Conservation (phyloP, 2,329 filamentous ascomycete species). For the Nemania sp. region DNA sequence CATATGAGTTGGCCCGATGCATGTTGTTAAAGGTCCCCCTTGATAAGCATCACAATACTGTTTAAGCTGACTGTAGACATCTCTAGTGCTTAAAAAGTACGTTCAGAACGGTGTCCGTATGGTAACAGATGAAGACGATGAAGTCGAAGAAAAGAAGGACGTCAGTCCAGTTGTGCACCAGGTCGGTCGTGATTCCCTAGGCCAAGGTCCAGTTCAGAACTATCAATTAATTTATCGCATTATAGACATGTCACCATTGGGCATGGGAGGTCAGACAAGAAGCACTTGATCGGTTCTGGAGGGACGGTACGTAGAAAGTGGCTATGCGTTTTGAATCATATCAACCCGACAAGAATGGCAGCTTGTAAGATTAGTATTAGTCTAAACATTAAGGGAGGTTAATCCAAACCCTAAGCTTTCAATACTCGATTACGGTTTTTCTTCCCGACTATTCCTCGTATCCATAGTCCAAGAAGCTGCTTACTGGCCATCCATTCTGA, state of each 20-base stretch:
- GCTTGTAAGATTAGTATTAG: background rate
- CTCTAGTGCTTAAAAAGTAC: constrained; percentile 63
- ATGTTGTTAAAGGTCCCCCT: background rate
- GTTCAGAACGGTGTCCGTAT: constrained; percentile 54
- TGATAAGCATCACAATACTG: background rate
- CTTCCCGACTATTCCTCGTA: constrained; percentile 35
- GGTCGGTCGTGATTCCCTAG: constrained; percentile 9
- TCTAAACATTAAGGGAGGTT: constrained; percentile 4
- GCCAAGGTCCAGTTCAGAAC: background rate
- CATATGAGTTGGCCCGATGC: background rate
- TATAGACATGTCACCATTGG: constrained; percentile 65
- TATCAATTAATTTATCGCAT: constrained; percentile 41
- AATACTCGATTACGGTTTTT: background rate
- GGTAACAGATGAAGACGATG: constrained; percentile 62
- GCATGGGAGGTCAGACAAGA: constrained; percentile 64
- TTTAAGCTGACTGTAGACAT: background rate
- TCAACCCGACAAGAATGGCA: background rate
- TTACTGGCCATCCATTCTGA: constrained; percentile 54
- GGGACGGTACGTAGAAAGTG: constrained; percentile 32
- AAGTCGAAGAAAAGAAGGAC: constrained; percentile 53
- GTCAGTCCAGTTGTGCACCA: constrained; percentile 67
- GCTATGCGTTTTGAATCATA: background rate
- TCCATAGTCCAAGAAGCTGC: constrained; percentile 51
- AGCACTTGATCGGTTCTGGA: constrained; percentile 62
- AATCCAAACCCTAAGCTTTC: background rate